These are phyloP conservation scores for Boletellus deceptivus DNA, from an alignment of 1,284 basidiomycete genomes.

Conservation along the genomic window DNA sequence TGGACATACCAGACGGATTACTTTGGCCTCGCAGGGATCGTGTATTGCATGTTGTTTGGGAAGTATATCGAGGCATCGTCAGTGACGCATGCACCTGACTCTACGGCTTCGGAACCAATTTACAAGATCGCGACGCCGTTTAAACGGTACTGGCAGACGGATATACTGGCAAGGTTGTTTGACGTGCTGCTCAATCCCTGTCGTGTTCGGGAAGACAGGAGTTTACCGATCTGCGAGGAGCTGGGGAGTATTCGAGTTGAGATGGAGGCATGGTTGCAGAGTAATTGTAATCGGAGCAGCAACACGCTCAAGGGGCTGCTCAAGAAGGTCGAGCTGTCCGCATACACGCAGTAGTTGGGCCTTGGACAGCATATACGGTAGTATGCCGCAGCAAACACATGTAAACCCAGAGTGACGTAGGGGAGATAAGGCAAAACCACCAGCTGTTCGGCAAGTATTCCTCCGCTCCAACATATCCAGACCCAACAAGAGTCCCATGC, in stretches of 20 bases:
- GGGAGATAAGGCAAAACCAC: conserved; percentile 13
- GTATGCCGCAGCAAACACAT: conserved; percentile 15
- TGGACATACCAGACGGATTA: conserved; percentile 98
- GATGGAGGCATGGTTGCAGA: conserved; percentile 87
- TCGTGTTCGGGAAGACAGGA: conserved; percentile 48
- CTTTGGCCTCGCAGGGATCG: conserved; percentile 88
- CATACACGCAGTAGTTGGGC: conserved; percentile 30
- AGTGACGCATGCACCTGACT: conserved; percentile 38
- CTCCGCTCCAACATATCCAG: not conserved
- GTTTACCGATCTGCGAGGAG: conserved; percentile 71
- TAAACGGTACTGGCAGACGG: conserved; percentile 94
- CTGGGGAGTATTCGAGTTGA: conserved; percentile 64
- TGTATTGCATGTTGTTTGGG: conserved; percentile 95
- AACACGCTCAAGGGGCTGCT: conserved; percentile 83
- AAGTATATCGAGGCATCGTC: conserved; percentile 84
- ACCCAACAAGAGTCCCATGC: conserved; percentile 14
- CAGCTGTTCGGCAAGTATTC: not conserved
- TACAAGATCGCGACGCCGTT: conserved; percentile 76
- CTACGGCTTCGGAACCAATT: conserved; percentile 36
- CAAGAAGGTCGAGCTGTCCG: conserved; percentile 71
- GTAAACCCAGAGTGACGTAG: conserved; percentile 21
- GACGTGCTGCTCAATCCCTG: conserved; percentile 84
- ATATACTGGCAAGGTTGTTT: conserved; percentile 85
- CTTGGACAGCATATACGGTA: not conserved
- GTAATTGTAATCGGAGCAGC: conserved; percentile 81